Percentiles rank a stretch among this genome's conserved stretches.
Evolutionary conservation across 148 eudicot species (phyloP).

Genomic region (Salicornia ramosissima): DNA sequence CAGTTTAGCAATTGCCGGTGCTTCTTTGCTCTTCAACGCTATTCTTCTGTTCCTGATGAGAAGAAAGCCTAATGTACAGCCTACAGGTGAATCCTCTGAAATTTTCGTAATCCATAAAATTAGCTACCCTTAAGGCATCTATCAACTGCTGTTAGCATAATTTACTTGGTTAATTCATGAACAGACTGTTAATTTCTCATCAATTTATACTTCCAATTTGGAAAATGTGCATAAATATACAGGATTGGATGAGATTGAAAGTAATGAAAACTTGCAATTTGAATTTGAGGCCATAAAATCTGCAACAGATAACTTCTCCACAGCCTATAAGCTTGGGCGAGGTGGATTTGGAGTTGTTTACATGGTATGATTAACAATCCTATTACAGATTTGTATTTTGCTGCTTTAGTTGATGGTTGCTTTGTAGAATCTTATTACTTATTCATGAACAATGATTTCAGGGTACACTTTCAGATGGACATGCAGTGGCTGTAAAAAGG

Average conservation of each 20-base stretch:
- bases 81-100: conserved; percentile 10
- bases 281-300: conserved; percentile 22
- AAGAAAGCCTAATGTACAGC: conserved; percentile 12
- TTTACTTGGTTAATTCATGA: not conserved
- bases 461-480: conserved; percentile 33
- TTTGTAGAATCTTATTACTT: not conserved
- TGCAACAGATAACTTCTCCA: conserved; percentile 28
- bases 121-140: not conserved
- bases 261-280: conserved; percentile 27
- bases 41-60: conserved; percentile 13
- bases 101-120: not conserved
- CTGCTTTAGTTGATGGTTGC: not conserved
- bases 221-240: not conserved
- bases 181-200: not conserved
- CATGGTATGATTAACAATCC: conserved; percentile 19
- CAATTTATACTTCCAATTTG: not conserved
- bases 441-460: not conserved
- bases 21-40: conserved; percentile 18
- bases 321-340: conserved; percentile 26
- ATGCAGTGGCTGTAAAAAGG: conserved; percentile 31
- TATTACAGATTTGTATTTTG: not conserved
- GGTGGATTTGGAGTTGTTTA: conserved; percentile 36
- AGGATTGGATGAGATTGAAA: conserved; percentile 32
- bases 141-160: not conserved
- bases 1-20: conserved; percentile 21